Percentiles rank a stretch among this genome's conserved stretches.
Evolutionary conservation across 306 rosid species (phyloP).

Genomic region (Adenanthera pavonina): DNA sequence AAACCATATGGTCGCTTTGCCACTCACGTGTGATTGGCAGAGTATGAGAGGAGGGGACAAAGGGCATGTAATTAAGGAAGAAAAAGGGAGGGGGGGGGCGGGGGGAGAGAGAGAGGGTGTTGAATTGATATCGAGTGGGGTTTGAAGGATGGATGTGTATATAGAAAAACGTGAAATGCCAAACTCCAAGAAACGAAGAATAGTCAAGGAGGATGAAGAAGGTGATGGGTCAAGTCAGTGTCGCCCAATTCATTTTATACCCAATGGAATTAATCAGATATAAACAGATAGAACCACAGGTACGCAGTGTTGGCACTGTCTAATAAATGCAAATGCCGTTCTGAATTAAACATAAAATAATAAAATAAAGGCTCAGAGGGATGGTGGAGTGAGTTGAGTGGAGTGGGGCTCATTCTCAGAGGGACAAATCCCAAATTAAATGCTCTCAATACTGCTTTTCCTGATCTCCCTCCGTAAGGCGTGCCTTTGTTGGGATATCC

Average conservation of each 20-base stretch:
- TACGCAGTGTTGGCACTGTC: slow-evolving; percentile 71
- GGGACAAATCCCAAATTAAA: slow-evolving; percentile 12
- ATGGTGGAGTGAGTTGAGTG: slow-evolving; percentile 5
- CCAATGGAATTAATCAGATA: slow-evolving; percentile 52
- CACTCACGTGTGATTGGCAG: slow-evolving; percentile 21
- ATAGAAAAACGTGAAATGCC: slow-evolving; percentile 58
- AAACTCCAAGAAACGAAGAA: slow-evolving; percentile 45
- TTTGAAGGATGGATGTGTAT: slow-evolving; percentile 25
- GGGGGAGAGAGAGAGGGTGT: too few relatives aligned
- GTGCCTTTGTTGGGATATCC: slow-evolving; percentile 39
- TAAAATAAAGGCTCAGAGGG: background rate
- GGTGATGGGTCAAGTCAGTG: slow-evolving; percentile 63
- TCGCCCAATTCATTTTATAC: slow-evolving; percentile 51
- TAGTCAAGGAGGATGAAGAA: slow-evolving; percentile 27
- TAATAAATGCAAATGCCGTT: slow-evolving; percentile 60
- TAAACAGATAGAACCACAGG: slow-evolving; percentile 41
- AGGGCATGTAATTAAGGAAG: slow-evolving; percentile 53
- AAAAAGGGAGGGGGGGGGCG: slow-evolving; percentile 50
- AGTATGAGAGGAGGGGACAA: slow-evolving; percentile 50
- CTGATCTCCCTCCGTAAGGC: slow-evolving; percentile 30
- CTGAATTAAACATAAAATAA: slow-evolving; percentile 34
- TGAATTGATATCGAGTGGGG: slow-evolving; percentile 6
- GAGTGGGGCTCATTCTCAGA: slow-evolving; percentile 5
- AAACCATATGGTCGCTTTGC: background rate
- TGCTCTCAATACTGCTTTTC: slow-evolving; percentile 1